Evolutionary conservation across 148 eudicot species (phyloP).

Genomic region (Fagopyrum esculentum): DNA sequence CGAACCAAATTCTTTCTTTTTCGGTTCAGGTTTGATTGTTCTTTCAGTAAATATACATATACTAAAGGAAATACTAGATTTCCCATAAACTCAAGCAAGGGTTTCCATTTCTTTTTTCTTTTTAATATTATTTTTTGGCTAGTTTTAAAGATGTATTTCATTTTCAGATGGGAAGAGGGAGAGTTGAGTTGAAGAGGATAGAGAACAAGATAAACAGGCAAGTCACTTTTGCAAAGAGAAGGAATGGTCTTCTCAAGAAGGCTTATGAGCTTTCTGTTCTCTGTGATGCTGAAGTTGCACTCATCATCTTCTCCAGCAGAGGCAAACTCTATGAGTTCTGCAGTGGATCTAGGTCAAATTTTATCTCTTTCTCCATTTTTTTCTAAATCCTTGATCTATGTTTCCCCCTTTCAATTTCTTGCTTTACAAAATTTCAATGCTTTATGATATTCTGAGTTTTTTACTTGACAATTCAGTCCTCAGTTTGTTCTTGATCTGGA

Average conservation of each 20-base stretch:
- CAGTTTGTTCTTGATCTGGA: not conserved
- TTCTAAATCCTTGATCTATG: too few relatives aligned
- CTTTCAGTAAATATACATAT: too few relatives aligned
- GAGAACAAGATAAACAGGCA: conserved; percentile 18
- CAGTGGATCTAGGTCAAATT: conserved; percentile 21
- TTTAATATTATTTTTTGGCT: too few relatives aligned
- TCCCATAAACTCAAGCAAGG: not conserved
- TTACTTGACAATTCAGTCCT: not conserved
- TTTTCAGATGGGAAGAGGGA: conserved; percentile 45
- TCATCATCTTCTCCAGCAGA: conserved; percentile 45
- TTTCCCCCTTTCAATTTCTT: too few relatives aligned
- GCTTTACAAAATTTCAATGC: too few relatives aligned
- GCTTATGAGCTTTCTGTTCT: too few relatives aligned
- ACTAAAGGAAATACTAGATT: not conserved
- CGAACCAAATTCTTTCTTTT: too few relatives aligned
- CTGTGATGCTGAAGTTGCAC: too few relatives aligned
- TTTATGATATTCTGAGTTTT: not conserved
- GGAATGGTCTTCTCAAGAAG: too few relatives aligned
- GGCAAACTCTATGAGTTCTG: conserved; percentile 43
- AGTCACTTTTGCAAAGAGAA: too few relatives aligned
- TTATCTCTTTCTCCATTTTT: not conserved
- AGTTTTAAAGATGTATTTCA: too few relatives aligned
- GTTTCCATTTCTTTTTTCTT: not conserved
- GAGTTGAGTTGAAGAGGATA: conserved; percentile 51
- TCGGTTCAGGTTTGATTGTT: not conserved